A percentile compares a stretch with the other conserved stretches of the same genome.
These are phyloP conservation scores for Phytophthora idaei DNA, from an alignment of 352 stramenopile species.

Conservation along the genomic window DNA sequence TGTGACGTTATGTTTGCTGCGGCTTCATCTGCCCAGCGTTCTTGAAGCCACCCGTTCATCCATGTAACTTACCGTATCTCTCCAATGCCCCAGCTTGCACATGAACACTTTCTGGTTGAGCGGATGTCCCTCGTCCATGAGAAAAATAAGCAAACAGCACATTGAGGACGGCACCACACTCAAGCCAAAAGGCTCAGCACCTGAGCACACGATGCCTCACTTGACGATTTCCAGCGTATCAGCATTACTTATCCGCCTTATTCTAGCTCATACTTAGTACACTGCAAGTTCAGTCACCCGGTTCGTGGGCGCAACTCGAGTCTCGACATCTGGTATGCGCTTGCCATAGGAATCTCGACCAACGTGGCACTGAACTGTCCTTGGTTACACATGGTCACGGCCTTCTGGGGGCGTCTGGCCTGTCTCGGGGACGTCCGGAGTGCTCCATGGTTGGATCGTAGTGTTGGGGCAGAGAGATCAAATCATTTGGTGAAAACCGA, in stretches of 20 bases:
- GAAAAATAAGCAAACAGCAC: conserved; percentile 6
- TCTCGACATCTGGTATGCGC: neutral
- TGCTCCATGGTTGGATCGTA: conserved; percentile 5
- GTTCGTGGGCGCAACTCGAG: neutral
- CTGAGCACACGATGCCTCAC: neutral
- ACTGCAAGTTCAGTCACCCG: neutral
- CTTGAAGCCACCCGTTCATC: conserved; percentile 7
- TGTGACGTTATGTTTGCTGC: conserved; percentile 15
- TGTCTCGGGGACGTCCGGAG: conserved; percentile 15
- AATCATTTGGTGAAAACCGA: conserved; percentile 33
- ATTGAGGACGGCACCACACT: conserved; percentile 4
- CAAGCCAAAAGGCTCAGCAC: conserved; percentile 1
- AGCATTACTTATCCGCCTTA: conserved; percentile 20
- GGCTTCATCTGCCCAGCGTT: conserved; percentile 18
- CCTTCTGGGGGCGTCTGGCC: conserved; percentile 7
- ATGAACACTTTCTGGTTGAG: conserved; percentile 12
- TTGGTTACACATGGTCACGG: conserved; percentile 27
- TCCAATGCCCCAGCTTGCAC: conserved; percentile 10
- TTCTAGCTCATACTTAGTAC: neutral
- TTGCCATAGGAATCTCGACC: conserved; percentile 1
- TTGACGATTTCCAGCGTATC: conserved; percentile 12
- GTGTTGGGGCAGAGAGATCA: conserved; percentile 1
- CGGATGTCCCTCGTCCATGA: conserved; percentile 9
- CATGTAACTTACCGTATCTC: neutral
- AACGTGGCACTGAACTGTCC: conserved; percentile 22